Evolutionary conservation across 768 basidiomycete species (phyloP).

Genomic region (Infundibulicybe gibba): DNA sequence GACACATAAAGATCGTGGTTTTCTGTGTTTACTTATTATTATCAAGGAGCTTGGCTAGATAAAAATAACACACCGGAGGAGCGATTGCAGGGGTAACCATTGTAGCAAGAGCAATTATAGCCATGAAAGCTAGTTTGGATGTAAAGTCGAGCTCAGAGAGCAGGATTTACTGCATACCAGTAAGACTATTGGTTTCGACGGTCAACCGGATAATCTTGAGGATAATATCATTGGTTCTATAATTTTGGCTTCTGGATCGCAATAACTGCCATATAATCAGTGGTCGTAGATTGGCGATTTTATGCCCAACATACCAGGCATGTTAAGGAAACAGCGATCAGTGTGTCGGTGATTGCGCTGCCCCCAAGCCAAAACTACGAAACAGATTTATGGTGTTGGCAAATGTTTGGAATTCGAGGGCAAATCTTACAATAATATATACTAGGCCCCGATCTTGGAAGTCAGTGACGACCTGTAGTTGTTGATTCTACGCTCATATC

Average conservation of each 20-base stretch:
- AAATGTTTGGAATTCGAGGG: background rate
- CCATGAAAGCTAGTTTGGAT: conserved; percentile 6
- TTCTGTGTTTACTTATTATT: no score
- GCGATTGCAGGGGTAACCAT: background rate
- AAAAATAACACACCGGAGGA: background rate
- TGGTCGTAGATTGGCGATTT: background rate
- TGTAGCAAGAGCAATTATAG: conserved; percentile 5
- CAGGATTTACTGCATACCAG: no score
- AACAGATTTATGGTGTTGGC: background rate
- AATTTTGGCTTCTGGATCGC: background rate
- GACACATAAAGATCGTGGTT: no score
- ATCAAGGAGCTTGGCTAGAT: background rate
- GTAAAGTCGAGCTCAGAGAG: background rate
- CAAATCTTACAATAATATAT: background rate
- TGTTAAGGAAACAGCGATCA: background rate
- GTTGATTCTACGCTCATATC: no score
- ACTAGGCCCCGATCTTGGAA: conserved; percentile 6
- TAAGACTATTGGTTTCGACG: conserved; percentile 12
- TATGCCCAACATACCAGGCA: conserved; percentile 6
- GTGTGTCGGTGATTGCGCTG: background rate
- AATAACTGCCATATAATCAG: conserved; percentile 3
- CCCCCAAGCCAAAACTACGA: background rate
- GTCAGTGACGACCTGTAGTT: no score
- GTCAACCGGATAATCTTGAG: conserved; percentile 9
- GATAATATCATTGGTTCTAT: conserved; percentile 3